Base-by-base conservation (phyloP, 2,329 filamentous ascomycete species). In the Metarhizium anisopliae region DNA sequence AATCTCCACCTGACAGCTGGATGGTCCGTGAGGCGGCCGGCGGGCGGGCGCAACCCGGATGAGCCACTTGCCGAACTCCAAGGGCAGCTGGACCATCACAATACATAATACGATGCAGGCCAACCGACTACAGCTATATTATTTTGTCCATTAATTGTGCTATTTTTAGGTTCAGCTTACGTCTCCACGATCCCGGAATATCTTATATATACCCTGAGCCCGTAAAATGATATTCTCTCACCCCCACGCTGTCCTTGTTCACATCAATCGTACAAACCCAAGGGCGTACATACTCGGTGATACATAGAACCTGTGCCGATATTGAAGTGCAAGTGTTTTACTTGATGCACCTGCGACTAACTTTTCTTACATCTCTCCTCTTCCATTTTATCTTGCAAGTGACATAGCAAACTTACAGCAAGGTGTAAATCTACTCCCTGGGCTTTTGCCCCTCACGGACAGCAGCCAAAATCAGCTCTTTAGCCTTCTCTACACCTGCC, bases 391-490 rank as follows among this genome's bases (percentile, higher is more conserved):
- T n/a, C 25, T 43, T 20, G 6, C 18, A 45, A 20, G 3, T n/a
- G 13, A 16, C 16, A 18, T 16, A 6, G 3, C 6, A 43, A 6
- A 43, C 14, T 43, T 43, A 5, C 51, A n/a, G 13, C 13, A 49
- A 30, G 25, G 45, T n/a, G 6, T 18, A 25, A 30, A 2, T n/a
- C 54, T 64, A 65, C 56, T 72, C 68, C 51, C 62, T 64, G n/a
- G 64, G 50, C 63, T 68, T 70, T 63, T 63, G 60, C 30, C 83
- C 85, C 56, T 86, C 83, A 54, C 81, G 79, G 11, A 97, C 88
- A 60, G 91, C 89, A 58, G 90, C 85, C 59, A 99, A 75, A 59
- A 99, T 96, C 68, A 95, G 78, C 58, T 95, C 85, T 75, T 87
- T 91, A 52, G 94, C 94, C 70, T 88, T 81, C 72, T 96, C 90